Conservation (phyloP, 306 rosid species). For the Delonix regia region DNA sequence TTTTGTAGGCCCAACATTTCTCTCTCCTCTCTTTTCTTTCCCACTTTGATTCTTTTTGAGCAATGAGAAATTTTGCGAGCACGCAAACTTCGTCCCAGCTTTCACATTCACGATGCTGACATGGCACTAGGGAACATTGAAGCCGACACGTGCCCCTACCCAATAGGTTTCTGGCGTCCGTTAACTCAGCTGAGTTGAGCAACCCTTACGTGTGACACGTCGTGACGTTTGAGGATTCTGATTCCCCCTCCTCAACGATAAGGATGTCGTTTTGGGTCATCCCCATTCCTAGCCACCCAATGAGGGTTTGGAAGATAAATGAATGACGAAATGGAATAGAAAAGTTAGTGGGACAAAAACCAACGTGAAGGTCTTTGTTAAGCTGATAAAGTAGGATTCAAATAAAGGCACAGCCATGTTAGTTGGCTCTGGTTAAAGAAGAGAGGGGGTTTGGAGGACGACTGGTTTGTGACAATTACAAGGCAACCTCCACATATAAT, state of each 20-base stretch:
- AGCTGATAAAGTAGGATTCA: slow-evolving; percentile 44
- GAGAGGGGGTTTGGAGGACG: slow-evolving; percentile 6
- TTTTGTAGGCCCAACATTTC: slow-evolving; percentile 48
- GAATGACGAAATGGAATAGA: slow-evolving; percentile 8
- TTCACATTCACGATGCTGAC: slow-evolving; percentile 42
- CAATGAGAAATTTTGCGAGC: slow-evolving; percentile 12
- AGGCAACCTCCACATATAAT: slow-evolving; percentile 42
- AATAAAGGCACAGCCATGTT: slow-evolving; percentile 55
- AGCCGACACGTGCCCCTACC: slow-evolving; percentile 46
- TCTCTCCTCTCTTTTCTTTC: not conserved
- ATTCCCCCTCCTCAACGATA: slow-evolving; percentile 25
- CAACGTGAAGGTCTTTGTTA: slow-evolving; percentile 61
- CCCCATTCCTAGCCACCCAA: slow-evolving; percentile 11
- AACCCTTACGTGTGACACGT: not conserved
- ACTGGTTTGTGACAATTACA: slow-evolving; percentile 57
- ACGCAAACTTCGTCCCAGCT: slow-evolving; percentile 58
- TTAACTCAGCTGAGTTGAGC: slow-evolving; percentile 23
- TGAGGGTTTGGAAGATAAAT: slow-evolving; percentile 6
- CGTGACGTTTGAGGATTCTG: slow-evolving; percentile 37
- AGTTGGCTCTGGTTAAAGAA: slow-evolving; percentile 39
- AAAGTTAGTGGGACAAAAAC: slow-evolving; percentile 43
- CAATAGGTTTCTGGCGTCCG: not conserved
- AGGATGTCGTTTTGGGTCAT: slow-evolving; percentile 17
- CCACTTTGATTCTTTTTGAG: not conserved
- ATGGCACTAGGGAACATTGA: slow-evolving; percentile 38